phyloP scores from a whole-genome alignment of 106 monocot species.

The Triglochin maritima region DNA sequence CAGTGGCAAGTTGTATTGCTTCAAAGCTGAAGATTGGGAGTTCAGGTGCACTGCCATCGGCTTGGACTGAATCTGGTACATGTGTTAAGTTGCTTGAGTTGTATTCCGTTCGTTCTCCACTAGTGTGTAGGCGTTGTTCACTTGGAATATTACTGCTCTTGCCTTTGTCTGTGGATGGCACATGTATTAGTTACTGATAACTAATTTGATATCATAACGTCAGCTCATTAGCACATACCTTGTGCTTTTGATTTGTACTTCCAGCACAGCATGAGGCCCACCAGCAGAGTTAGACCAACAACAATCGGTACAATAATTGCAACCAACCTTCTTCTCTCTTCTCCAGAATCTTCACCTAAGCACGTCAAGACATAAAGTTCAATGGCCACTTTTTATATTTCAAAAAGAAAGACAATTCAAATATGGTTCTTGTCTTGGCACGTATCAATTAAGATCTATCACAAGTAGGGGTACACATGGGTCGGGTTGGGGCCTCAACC shows the following conservation, averaged over 20 bases:
- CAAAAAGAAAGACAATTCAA: no score
- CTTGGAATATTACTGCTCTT: no score
- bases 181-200: no score
- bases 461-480: no score
- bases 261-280: background rate
- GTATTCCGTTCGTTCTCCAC: background rate
- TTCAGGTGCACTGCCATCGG: background rate
- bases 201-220: no score
- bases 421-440: no score
- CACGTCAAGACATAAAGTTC: no score
- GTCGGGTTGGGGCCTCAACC: no score
- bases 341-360: background rate
- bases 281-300: background rate
- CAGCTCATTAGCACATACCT: background rate
- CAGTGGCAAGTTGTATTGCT: background rate
- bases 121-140: background rate
- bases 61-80: background rate
- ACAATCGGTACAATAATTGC: background rate
- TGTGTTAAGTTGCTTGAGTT: background rate
- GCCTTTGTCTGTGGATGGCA: no score
- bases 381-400: no score
- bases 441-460: no score
- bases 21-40: constrained; percentile 6
- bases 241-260: constrained; percentile 3
- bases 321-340: background rate